phyloP scores from a whole-genome alignment of 2,329 filamentous ascomycete genomes.

The Zasmidium cellare region DNA sequence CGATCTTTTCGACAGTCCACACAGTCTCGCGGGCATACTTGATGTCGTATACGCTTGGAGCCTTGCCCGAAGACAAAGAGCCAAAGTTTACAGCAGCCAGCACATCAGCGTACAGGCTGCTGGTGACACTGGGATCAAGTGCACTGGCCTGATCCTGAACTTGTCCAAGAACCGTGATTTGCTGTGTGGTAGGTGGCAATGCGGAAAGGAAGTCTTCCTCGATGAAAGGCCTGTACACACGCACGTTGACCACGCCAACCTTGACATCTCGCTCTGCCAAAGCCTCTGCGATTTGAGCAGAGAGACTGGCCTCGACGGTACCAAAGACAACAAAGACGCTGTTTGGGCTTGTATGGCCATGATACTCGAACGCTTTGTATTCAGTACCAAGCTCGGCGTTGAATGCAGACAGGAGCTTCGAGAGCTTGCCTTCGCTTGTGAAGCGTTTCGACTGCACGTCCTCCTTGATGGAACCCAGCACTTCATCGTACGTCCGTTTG shows the following conservation, averaged over 20 bases:
- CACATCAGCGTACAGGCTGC: slow-evolving; percentile 89
- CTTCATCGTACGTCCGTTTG: slow-evolving; percentile 66
- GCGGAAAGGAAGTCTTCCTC: slow-evolving; percentile 89
- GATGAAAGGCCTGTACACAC: slow-evolving; percentile 90
- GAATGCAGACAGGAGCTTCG: slow-evolving; percentile 69
- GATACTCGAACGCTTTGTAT: slow-evolving; percentile 92
- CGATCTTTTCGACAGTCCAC: slow-evolving; percentile 60
- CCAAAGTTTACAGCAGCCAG: slow-evolving; percentile 82
- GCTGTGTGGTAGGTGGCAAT: slow-evolving; percentile 73
- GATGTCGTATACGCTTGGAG: slow-evolving; percentile 72
- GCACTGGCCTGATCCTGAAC: slow-evolving; percentile 73
- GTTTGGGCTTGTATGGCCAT: slow-evolving; percentile 76
- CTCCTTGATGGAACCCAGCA: slow-evolving; percentile 63
- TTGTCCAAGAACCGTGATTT: slow-evolving; percentile 84
- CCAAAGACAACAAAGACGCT: slow-evolving; percentile 90
- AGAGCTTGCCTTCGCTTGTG: slow-evolving; percentile 70
- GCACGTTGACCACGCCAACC: slow-evolving; percentile 86
- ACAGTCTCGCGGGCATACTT: slow-evolving; percentile 80
- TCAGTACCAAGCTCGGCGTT: slow-evolving; percentile 92
- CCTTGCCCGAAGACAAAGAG: slow-evolving; percentile 58
- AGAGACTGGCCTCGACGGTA: slow-evolving; percentile 83
- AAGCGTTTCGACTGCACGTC: slow-evolving; percentile 55
- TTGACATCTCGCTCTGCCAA: slow-evolving; percentile 72
- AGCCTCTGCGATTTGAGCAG: slow-evolving; percentile 74
- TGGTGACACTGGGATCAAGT: slow-evolving; percentile 73